A percentile compares a stretch with the other conserved stretches of the same genome.
Conservation (phyloP, 306 rosid species). For the Cucumis melo region DNA sequence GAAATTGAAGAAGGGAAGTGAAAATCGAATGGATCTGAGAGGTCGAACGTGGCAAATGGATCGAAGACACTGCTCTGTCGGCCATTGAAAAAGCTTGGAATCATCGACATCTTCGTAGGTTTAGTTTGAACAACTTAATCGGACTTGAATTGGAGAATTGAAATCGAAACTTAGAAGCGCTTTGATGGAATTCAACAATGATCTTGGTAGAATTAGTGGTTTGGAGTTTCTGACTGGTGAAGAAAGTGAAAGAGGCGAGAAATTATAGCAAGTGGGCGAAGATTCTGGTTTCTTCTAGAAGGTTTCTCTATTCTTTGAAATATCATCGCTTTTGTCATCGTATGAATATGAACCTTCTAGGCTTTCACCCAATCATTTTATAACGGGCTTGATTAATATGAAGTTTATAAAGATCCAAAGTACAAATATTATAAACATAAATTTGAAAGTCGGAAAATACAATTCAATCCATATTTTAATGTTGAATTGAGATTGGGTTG, state of each 20-base stretch:
- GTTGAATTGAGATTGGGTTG: too few relatives aligned
- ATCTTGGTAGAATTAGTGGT: not conserved
- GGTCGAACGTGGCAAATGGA: constrained; percentile 1
- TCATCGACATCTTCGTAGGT: not conserved
- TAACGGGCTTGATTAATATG: too few relatives aligned
- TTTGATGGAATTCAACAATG: not conserved
- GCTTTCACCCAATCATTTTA: too few relatives aligned
- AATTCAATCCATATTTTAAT: too few relatives aligned
- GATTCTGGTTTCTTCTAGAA: not conserved
- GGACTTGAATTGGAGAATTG: not conserved
- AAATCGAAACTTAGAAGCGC: not conserved
- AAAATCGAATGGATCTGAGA: constrained; percentile 16
- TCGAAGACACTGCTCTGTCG: constrained; percentile 4
- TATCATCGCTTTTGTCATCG: too few relatives aligned
- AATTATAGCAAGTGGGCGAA: not conserved
- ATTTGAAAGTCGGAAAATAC: too few relatives aligned
- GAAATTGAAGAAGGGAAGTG: not conserved
- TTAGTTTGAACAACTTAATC: too few relatives aligned
- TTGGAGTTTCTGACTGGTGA: not conserved
- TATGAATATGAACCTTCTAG: too few relatives aligned
- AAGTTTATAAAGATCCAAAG: too few relatives aligned
- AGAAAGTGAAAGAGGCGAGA: not conserved
- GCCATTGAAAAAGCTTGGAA: constrained; percentile 7
- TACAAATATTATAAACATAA: too few relatives aligned
- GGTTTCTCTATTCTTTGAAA: not conserved